These are phyloP conservation scores for Rhizopogon vulgaris DNA, from an alignment of 768 basidiomycete genomes.

Conservation along the genomic window DNA sequence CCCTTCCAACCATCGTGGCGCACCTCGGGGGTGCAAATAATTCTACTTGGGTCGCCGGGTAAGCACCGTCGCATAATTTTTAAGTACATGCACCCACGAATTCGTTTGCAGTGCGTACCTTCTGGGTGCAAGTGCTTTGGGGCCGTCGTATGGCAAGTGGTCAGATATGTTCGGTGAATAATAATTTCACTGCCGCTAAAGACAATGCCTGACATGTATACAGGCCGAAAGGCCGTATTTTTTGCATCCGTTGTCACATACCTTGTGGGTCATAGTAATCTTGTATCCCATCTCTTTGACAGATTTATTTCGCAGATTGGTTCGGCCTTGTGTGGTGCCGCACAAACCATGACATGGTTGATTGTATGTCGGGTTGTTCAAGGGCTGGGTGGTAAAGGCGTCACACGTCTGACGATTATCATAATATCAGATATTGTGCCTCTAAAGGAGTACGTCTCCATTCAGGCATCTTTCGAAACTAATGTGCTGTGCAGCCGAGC, in stretches of 20 bases:
- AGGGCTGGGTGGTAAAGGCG: conserved; percentile 79
- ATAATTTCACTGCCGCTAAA: not conserved
- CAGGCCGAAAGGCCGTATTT: conserved; percentile 66
- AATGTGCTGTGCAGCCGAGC: conserved; percentile 47
- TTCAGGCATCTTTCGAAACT: not conserved
- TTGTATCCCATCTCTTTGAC: not conserved
- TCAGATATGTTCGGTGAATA: conserved; percentile 47
- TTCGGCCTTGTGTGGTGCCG: conserved; percentile 76
- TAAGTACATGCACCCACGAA: not conserved
- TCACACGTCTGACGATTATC: conserved; percentile 71
- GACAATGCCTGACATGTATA: not conserved
- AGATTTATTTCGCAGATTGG: conserved; percentile 43
- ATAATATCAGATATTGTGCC: conserved; percentile 81
- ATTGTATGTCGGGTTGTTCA: conserved; percentile 74
- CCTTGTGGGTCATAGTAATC: conserved; percentile 37
- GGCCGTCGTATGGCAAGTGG: conserved; percentile 74
- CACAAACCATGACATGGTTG: conserved; percentile 74
- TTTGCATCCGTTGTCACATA: conserved; percentile 63
- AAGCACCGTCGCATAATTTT: conserved; percentile 6
- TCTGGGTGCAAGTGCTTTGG: conserved; percentile 57
- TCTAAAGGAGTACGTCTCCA: conserved; percentile 54
- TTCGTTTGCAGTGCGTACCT: conserved; percentile 59
- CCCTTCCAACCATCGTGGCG: conserved; percentile 69
- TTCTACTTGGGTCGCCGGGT: conserved; percentile 76
- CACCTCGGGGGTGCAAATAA: conserved; percentile 54